Conservation (phyloP, 768 basidiomycete genomes). For the Leccinum boreale region DNA sequence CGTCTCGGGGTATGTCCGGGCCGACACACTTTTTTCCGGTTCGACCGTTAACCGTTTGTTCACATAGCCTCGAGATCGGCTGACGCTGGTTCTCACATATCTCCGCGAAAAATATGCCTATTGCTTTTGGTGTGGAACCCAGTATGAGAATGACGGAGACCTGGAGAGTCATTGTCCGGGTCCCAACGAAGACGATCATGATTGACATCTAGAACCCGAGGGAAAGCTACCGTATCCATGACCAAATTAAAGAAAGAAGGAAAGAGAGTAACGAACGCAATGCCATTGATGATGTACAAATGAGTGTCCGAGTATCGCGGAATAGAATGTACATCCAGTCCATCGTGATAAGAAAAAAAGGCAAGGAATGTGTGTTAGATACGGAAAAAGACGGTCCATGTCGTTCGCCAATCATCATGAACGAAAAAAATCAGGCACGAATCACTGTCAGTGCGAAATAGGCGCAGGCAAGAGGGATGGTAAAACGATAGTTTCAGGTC, state of each 20-base stretch:
- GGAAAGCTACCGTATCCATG: neutral
- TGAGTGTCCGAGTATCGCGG: constrained; percentile 25
- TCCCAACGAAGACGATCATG: constrained; percentile 71
- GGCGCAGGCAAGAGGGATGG: constrained; percentile 55
- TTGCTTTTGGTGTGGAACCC: constrained; percentile 88
- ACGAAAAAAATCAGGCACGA: neutral
- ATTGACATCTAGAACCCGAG: constrained; percentile 40
- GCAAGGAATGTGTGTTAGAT: constrained; percentile 15
- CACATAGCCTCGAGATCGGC: constrained; percentile 64
- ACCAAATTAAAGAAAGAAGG: neutral
- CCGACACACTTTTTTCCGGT: constrained; percentile 5
- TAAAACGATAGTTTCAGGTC: constrained; percentile 37
- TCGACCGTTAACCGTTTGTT: constrained; percentile 11
- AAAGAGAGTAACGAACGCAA: constrained; percentile 12
- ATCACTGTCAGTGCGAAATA: constrained; percentile 17
- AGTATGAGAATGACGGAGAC: constrained; percentile 61
- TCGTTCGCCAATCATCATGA: neutral
- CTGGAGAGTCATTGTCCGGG: constrained; percentile 72
- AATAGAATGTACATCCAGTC: constrained; percentile 20
- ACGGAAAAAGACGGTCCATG: neutral
- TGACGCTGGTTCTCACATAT: constrained; percentile 66
- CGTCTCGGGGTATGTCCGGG: constrained; percentile 51
- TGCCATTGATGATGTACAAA: constrained; percentile 29
- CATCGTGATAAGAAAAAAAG: constrained; percentile 5
- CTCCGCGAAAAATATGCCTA: constrained; percentile 70